Percentiles rank a stretch among this genome's conserved stretches.
phyloP scores from a whole-genome alignment of 495 filamentous ascomycete species.

The Penicillium salamii region DNA sequence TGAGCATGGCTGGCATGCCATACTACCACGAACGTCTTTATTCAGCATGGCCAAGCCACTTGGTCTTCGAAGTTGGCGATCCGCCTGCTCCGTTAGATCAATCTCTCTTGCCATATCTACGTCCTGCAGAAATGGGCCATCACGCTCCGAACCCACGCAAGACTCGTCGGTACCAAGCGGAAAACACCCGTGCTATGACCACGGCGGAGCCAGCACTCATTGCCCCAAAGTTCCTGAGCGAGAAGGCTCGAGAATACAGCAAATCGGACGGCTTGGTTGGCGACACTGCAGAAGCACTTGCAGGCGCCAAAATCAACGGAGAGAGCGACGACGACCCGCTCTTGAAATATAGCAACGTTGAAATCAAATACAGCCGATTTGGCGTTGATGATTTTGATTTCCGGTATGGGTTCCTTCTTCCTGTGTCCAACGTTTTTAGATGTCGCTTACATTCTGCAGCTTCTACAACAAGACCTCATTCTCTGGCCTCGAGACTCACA shows the following conservation, averaged over 20 bases:
- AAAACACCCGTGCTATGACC: constrained; percentile 61
- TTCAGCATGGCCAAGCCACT: constrained; percentile 84
- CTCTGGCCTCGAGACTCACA: constrained; percentile 93
- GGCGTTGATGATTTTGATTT: constrained; percentile 99
- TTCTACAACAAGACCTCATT: constrained; percentile 90
- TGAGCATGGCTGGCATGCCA: constrained; percentile 86
- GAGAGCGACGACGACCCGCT: constrained; percentile 70
- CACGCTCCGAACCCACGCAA: constrained; percentile 77
- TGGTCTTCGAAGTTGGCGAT: constrained; percentile 77
- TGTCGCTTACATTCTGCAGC: constrained; percentile 40
- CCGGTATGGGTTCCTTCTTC: constrained; percentile 59
- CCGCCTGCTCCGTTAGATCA: constrained; percentile 75
- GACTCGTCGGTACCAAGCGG: constrained; percentile 73
- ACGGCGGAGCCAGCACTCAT: constrained; percentile 52
- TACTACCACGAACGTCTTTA: constrained; percentile 85
- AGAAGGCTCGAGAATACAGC: constrained; percentile 73
- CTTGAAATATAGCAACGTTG: constrained; percentile 80
- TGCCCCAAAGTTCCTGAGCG: constrained; percentile 87
- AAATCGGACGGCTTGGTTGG: constrained; percentile 55
- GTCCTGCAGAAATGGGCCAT: constrained; percentile 65
- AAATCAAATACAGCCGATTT: constrained; percentile 97
- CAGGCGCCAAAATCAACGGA: constrained; percentile 57
- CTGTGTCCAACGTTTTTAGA: background rate
- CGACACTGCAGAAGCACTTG: constrained; percentile 61
- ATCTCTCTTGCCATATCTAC: constrained; percentile 64